Base-by-base conservation (phyloP, 805 yeast genomes). In the Saturnispora sanitii region DNA sequence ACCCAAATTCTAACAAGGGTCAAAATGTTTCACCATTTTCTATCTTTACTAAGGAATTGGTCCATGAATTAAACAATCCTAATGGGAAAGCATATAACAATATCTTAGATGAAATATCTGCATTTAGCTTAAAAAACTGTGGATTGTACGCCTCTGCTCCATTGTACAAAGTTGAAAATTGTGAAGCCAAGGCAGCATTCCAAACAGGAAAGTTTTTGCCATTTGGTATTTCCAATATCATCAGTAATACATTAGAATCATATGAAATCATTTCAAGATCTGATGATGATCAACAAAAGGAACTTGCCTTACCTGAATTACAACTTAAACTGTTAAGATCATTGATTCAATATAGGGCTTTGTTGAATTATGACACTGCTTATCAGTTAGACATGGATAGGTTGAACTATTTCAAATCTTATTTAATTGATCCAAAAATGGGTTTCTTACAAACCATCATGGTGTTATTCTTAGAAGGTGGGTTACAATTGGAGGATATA, bases 241-340 rank as follows among this genome's bases (percentile, higher is more conserved):
- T 73, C 33, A 71, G 75, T 2, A 65, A 70, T 45, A 70, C 79
- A 0, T 66, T 81, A 20, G 65, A 71, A 19, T 73, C 77, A 68
- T 57, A 68, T 29, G 88, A 82, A 50, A 70, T 79, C 18, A 50
- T 79, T 0, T 65, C 77, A 1, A 66, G 88, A 52, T 41, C 34
- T 11, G 33, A 18, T 9, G 42, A 38, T 8, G 38, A 45, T 6
- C 16, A 17, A 18, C 23, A 17, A 30, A 17, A 6, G 4, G 20
- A 20, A 11, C 9, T 20, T 4, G 15, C 19, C 19, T 9, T 40
- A 22, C 43, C 53, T 16, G 47, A 51, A 19, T 45, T 47, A 33
- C 44, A 41, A 19, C 55, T 58, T 29, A 52, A 60, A 2, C 50
- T 70, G 12, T 29, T 72, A 3, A 60, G 64, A 23, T 63, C 75